Evolutionary conservation across 2,329 filamentous ascomycete species (phyloP).

Genomic region (Exophiala aquamarina): DNA sequence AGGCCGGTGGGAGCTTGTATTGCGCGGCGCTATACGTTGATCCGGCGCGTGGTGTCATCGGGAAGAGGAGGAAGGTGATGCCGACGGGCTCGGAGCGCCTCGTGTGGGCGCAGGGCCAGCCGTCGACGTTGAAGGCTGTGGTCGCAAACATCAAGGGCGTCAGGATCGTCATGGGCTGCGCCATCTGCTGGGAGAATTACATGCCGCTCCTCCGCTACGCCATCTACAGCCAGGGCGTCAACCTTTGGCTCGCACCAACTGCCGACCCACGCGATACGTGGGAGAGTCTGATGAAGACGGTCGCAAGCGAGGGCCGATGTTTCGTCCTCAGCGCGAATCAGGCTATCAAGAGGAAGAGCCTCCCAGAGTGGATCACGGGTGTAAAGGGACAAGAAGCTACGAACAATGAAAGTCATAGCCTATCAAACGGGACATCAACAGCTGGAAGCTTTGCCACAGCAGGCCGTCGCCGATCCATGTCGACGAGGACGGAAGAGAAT

Average conservation of each 20-base stretch:
- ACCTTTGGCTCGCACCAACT: conserved; percentile 86
- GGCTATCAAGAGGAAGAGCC: conserved; percentile 62
- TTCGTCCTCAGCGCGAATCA: conserved; percentile 88
- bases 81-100: conserved; percentile 82
- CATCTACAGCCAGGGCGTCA: conserved; percentile 87
- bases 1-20: conserved; percentile 77
- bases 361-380: conserved; percentile 58
- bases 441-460: neutral
- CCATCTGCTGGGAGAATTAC: conserved; percentile 96
- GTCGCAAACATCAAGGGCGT: conserved; percentile 77
- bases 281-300: conserved; percentile 77
- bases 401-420: neutral
- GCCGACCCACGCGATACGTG: conserved; percentile 83
- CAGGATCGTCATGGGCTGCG: conserved; percentile 75
- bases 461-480: conserved; percentile 31
- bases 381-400: conserved; percentile 6
- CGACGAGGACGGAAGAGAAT: conserved; percentile 37
- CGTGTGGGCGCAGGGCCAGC: conserved; percentile 84
- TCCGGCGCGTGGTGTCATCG: conserved; percentile 68
- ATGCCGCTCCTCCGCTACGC: conserved; percentile 86
- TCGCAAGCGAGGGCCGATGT: conserved; percentile 77
- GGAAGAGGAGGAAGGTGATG: conserved; percentile 90
- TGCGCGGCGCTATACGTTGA: conserved; percentile 82
- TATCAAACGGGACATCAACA: conserved; percentile 2
- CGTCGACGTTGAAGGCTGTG: conserved; percentile 75